Evolutionary conservation across 108 stramenopile species (phyloP).

Genomic region (Cyclotella cryptica): DNA sequence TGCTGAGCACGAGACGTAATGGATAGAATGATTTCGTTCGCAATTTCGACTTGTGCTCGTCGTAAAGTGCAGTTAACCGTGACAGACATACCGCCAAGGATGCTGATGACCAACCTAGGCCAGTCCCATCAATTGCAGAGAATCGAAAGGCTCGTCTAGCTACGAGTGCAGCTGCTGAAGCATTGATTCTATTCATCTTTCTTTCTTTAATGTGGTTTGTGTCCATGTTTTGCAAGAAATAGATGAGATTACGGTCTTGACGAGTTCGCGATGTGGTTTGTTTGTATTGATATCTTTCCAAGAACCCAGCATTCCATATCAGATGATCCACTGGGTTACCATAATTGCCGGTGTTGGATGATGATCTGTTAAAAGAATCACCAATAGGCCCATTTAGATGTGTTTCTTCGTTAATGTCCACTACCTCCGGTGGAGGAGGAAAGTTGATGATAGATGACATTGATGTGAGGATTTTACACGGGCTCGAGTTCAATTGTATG

Average conservation of each 20-base stretch:
- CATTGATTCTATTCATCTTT: conserved; percentile 67
- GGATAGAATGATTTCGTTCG: conserved; percentile 82
- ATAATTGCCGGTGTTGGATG: background rate
- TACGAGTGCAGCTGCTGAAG: conserved; percentile 69
- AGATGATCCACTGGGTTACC: conserved; percentile 9
- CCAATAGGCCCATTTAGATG: background rate
- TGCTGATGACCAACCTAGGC: conserved; percentile 77
- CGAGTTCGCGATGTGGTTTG: conserved; percentile 39
- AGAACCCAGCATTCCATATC: conserved; percentile 28
- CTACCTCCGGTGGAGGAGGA: conserved; percentile 36
- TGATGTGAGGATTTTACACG: conserved; percentile 58
- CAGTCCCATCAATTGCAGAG: conserved; percentile 78
- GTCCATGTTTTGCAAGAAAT: conserved; percentile 55
- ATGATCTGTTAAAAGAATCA: too few species aligned
- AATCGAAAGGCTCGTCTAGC: conserved; percentile 74
- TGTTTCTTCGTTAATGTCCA: background rate
- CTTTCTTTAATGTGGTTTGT: conserved; percentile 62
- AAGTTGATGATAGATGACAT: conserved; percentile 64
- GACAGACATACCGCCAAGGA: conserved; percentile 61
- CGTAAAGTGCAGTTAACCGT: conserved; percentile 63
- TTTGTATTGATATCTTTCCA: conserved; percentile 46
- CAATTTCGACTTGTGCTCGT: conserved; percentile 64
- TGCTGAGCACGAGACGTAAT: conserved; percentile 67
- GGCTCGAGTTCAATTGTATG: conserved; percentile 60
- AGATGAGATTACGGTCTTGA: conserved; percentile 55